These are phyloP conservation scores for Exophiala mesophila DNA, from an alignment of 2,329 filamentous ascomycete genomes.

Conservation along the genomic window DNA sequence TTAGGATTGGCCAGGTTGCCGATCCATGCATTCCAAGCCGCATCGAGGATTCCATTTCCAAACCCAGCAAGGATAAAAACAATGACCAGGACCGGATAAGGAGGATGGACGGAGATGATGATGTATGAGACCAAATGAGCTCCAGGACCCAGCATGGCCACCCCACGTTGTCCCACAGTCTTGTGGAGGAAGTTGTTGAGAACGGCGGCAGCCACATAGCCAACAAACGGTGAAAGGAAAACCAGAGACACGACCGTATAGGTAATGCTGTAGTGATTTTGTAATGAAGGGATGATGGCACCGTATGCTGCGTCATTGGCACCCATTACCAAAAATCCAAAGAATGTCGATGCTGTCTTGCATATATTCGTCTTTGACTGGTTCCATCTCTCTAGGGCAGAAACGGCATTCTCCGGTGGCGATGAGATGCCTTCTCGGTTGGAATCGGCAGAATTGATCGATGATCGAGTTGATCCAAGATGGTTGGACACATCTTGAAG, in stretches of 20 bases:
- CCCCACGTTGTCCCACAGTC: conserved; percentile 60
- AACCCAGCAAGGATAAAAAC: conserved; percentile 37
- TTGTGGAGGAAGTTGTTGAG: conserved; percentile 40
- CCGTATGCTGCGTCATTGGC: conserved; percentile 53
- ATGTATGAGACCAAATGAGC: conserved; percentile 32
- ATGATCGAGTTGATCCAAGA: neutral
- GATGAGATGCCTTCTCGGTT: neutral
- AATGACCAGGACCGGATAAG: conserved; percentile 36
- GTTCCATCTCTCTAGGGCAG: conserved; percentile 36
- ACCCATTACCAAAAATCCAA: conserved; percentile 51
- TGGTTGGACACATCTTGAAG: conserved; percentile 7
- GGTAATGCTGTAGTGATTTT: conserved; percentile 38
- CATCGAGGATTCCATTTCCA: conserved; percentile 41
- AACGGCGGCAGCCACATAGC: conserved; percentile 41
- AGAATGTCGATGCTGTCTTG: conserved; percentile 49
- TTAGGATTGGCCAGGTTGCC: conserved; percentile 70
- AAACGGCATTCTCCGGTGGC: conserved; percentile 26
- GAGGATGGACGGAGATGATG: conserved; percentile 34
- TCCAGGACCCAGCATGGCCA: conserved; percentile 58
- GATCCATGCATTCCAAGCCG: conserved; percentile 57
- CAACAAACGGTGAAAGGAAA: conserved; percentile 45
- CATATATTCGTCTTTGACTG: conserved; percentile 43
- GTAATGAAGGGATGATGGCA: conserved; percentile 39
- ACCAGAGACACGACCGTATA: conserved; percentile 44
- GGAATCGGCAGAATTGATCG: neutral